Conservation (phyloP, 176 grass and related monocot species). For the Tillandsia fasciculata region DNA sequence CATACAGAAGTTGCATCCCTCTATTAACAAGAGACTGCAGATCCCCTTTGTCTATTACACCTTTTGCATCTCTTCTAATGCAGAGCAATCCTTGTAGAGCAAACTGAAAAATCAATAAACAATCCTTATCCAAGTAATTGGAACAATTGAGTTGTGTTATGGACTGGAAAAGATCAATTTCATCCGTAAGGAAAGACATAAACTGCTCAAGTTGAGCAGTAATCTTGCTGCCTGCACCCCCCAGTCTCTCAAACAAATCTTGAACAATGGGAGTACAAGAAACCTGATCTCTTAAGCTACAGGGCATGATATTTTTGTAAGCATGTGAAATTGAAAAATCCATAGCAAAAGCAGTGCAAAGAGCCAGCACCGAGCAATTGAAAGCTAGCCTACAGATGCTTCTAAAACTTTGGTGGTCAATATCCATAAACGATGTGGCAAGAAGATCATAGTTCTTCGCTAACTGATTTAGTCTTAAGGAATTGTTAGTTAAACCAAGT, state of each 20-base stretch:
- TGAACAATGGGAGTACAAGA: slow-evolving; percentile 34
- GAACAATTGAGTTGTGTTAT: slow-evolving; percentile 26
- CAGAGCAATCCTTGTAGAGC: slow-evolving; percentile 34
- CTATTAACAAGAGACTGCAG: slow-evolving; percentile 22
- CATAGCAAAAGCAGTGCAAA: slow-evolving; percentile 51
- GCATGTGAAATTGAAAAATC: slow-evolving; percentile 32
- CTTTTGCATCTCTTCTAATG: slow-evolving; percentile 26
- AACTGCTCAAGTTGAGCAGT: slow-evolving; percentile 33
- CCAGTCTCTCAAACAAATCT: slow-evolving; percentile 54
- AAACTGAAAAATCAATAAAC: slow-evolving; percentile 44
- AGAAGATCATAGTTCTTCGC: slow-evolving; percentile 76
- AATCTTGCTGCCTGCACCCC: slow-evolving; percentile 29
- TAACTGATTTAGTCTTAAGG: slow-evolving; percentile 43
- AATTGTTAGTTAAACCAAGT: slow-evolving; percentile 43
- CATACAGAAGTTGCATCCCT: slow-evolving; percentile 46
- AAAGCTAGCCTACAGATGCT: slow-evolving; percentile 54
- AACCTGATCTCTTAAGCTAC: slow-evolving; percentile 24
- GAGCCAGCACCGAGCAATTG: slow-evolving; percentile 61
- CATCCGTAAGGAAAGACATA: slow-evolving; percentile 25
- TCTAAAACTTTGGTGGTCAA: slow-evolving; percentile 39
- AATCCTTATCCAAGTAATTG: slow-evolving; percentile 27
- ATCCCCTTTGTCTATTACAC: slow-evolving; percentile 17
- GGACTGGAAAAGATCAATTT: slow-evolving; percentile 21
- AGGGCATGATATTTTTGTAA: slow-evolving; percentile 10
- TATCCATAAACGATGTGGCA: slow-evolving; percentile 60